Evolutionary conservation across 768 basidiomycete genomes (phyloP).

Genomic region (Lactarius trivialis): DNA sequence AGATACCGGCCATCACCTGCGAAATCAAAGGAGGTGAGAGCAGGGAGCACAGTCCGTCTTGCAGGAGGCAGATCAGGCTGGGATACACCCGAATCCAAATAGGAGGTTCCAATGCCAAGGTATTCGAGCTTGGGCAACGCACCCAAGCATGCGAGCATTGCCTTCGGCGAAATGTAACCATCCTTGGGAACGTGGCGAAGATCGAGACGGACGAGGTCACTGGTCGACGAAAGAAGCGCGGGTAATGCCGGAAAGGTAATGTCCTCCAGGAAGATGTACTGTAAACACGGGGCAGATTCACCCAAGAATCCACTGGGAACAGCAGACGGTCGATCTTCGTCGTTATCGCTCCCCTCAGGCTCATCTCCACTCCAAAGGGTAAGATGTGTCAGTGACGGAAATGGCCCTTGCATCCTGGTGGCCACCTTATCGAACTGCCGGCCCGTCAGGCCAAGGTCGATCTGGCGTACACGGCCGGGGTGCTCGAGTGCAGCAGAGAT

Average conservation of each 20-base stretch:
- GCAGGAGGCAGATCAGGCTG: not conserved
- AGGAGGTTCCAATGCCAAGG: not conserved
- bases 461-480: too few species aligned
- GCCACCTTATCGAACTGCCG: too few species aligned
- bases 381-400: too few species aligned
- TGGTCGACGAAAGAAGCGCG: not conserved
- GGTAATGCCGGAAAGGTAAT: not conserved
- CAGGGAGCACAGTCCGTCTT: not conserved
- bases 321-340: too few species aligned
- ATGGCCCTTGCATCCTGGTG: too few species aligned
- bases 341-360: too few species aligned
- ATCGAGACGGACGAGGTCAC: not conserved
- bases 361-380: too few species aligned
- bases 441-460: too few species aligned
- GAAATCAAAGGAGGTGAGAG: not conserved
- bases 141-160: not conserved
- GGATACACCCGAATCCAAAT: too few species aligned
- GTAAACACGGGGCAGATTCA: not conserved
- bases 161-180: not conserved
- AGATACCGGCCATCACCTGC: not conserved
- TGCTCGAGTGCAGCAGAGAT: too few species aligned
- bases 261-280: not conserved
- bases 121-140: not conserved
- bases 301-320: not conserved
- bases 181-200: not conserved